Percentiles rank a stretch among this genome's conserved stretches.
Conservation (phyloP, 805 yeast species). For the Ogataea philodendri region DNA sequence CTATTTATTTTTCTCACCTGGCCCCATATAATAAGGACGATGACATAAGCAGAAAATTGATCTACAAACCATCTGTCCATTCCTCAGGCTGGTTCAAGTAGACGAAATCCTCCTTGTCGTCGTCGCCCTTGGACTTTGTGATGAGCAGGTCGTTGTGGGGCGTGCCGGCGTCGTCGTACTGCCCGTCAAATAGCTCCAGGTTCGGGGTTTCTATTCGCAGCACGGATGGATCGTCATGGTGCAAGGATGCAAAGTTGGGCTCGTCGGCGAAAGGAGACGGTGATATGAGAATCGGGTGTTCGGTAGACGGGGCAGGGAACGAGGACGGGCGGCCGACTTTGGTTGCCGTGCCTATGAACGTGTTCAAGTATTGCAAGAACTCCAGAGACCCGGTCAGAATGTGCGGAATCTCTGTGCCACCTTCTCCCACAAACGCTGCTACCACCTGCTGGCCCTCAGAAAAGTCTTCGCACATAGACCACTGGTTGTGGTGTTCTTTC, state of each 20-base stretch:
- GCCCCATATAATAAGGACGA: not conserved
- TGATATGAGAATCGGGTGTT: conserved; percentile 28
- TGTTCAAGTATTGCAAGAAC: conserved; percentile 34
- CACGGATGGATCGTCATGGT: conserved; percentile 5
- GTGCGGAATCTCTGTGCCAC: conserved; percentile 66
- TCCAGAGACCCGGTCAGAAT: conserved; percentile 54
- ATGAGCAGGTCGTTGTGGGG: conserved; percentile 12
- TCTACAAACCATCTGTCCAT: conserved; percentile 9
- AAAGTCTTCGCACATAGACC: conserved; percentile 83
- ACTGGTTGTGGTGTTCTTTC: conserved; percentile 54
- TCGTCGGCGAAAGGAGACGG: conserved; percentile 17
- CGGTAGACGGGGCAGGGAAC: conserved; percentile 43
- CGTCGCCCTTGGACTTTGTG: conserved; percentile 7
- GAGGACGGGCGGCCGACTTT: conserved; percentile 26
- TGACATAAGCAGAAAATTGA: conserved; percentile 8
- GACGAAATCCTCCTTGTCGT: conserved; percentile 13
- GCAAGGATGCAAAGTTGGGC: conserved; percentile 11
- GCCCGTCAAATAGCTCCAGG: conserved; percentile 20
- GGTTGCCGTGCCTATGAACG: conserved; percentile 31
- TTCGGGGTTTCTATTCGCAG: conserved; percentile 19
- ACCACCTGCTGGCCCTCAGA: conserved; percentile 81
- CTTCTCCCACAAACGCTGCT: conserved; percentile 56
- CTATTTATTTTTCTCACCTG: conserved; percentile 5
- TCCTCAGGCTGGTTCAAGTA: conserved; percentile 6
- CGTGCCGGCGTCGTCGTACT: conserved; percentile 12